These are phyloP conservation scores for Conidiobolus incongruus DNA, from an alignment of 371 early-diverging fungal genomes.

Conservation along the genomic window DNA sequence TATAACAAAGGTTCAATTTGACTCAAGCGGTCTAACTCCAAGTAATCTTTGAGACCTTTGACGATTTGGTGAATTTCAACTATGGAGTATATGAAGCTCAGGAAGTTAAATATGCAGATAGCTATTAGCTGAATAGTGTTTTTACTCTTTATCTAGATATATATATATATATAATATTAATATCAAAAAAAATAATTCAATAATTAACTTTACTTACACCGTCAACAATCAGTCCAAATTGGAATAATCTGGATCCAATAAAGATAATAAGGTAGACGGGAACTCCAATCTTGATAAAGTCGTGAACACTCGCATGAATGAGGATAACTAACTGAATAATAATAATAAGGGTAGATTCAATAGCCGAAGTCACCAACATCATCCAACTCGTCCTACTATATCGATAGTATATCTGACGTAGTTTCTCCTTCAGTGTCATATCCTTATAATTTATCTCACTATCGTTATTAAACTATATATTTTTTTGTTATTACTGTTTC, in stretches of 20 bases:
- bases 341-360: no score
- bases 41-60: not conserved
- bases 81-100: conserved; percentile 51
- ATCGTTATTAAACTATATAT: no score
- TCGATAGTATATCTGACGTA: no score
- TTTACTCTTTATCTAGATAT: conserved; percentile 35
- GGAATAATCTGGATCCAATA: conserved; percentile 44
- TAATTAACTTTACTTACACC: conserved; percentile 30
- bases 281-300: no score
- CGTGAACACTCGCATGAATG: no score
- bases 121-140: conserved; percentile 82
- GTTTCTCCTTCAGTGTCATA: no score
- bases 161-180: not conserved
- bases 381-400: no score
- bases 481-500: no score
- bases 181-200: no score
- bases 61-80: conserved; percentile 20
- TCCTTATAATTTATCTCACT: no score
- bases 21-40: not conserved
- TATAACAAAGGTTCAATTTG: conserved; percentile 6
- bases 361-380: no score
- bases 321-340: no score
- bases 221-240: conserved; percentile 44
- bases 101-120: conserved; percentile 52
- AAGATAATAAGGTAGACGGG: conserved; percentile 50